Percentiles rank a stretch among this genome's conserved stretches.
These are phyloP conservation scores for Nephromyces sp. DNA, from an alignment of 169 alveolate species.

Conservation along the genomic window DNA sequence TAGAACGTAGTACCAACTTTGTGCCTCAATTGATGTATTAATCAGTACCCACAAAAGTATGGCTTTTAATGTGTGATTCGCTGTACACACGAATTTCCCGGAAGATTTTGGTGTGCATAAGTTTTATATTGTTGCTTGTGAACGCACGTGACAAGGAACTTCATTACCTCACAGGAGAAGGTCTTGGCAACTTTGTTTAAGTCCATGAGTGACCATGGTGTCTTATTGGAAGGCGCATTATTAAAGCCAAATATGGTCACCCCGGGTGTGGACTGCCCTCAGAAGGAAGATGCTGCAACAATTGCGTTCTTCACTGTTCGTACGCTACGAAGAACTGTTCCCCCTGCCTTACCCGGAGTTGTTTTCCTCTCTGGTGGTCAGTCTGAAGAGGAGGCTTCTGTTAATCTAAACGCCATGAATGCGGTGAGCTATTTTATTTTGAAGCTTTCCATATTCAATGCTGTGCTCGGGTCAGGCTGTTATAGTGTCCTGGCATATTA, in stretches of 20 bases:
- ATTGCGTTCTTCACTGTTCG: conserved; percentile 89
- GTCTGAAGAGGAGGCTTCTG: conserved; percentile 94
- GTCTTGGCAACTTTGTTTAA: conserved; percentile 89
- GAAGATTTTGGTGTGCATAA: too few relatives aligned
- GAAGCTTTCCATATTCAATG: conserved; percentile 12
- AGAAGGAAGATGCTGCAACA: conserved; percentile 63
- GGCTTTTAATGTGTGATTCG: too few relatives aligned
- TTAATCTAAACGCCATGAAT: conserved; percentile 91
- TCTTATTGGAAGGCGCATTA: conserved; percentile 92
- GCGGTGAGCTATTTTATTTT: neutral
- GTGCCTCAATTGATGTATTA: too few relatives aligned
- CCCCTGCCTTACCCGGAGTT: conserved; percentile 60
- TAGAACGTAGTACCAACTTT: too few relatives aligned
- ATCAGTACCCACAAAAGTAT: too few relatives aligned
- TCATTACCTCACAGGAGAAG: too few relatives aligned
- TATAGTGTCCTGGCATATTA: neutral
- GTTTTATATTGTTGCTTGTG: too few relatives aligned
- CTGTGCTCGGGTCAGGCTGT: neutral
- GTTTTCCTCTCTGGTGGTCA: conserved; percentile 98
- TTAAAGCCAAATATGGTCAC: conserved; percentile 99
- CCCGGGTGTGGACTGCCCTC: conserved; percentile 73
- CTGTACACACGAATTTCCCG: too few relatives aligned
- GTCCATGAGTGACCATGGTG: conserved; percentile 87
- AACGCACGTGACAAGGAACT: too few relatives aligned
- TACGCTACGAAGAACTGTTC: conserved; percentile 84